These are phyloP conservation scores for Eucalyptus pauciflora DNA, from an alignment of 345 rosid species.

Conservation along the genomic window DNA sequence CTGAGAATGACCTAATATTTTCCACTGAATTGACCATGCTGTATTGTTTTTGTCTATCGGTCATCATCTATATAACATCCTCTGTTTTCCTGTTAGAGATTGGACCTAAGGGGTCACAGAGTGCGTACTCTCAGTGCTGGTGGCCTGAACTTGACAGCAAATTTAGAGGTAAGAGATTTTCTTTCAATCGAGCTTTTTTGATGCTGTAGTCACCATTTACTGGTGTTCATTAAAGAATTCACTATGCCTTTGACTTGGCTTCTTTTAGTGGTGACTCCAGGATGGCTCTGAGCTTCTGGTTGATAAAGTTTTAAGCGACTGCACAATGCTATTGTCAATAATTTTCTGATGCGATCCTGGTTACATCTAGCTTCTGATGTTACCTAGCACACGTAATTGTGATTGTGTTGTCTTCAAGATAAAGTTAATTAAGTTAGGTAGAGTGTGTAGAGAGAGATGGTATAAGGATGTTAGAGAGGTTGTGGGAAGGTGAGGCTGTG, in stretches of 20 bases:
- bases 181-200: background rate
- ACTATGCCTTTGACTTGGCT: background rate
- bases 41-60: background rate
- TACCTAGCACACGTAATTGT: background rate
- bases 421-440: background rate
- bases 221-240: background rate
- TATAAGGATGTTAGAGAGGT: background rate
- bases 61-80: background rate
- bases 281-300: background rate
- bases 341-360: background rate
- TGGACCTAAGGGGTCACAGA: conserved; percentile 97
- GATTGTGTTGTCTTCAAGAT: background rate
- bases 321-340: background rate
- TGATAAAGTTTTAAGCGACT: background rate
- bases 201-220: background rate
- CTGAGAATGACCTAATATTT: background rate
- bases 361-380: background rate
- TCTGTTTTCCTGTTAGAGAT: conserved; percentile 40
- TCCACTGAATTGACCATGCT: background rate
- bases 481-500: background rate
- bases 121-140: conserved; percentile 65
- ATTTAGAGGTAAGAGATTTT: conserved; percentile 56
- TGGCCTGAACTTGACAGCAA: conserved; percentile 76
- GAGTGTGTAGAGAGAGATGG: background rate
- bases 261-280: background rate